Percentiles rank a stretch among this genome's conserved stretches.
Evolutionary conservation across 225 moss, liverwort and hornwort species (phyloP).

Genomic region (Sphagnum tenellum): DNA sequence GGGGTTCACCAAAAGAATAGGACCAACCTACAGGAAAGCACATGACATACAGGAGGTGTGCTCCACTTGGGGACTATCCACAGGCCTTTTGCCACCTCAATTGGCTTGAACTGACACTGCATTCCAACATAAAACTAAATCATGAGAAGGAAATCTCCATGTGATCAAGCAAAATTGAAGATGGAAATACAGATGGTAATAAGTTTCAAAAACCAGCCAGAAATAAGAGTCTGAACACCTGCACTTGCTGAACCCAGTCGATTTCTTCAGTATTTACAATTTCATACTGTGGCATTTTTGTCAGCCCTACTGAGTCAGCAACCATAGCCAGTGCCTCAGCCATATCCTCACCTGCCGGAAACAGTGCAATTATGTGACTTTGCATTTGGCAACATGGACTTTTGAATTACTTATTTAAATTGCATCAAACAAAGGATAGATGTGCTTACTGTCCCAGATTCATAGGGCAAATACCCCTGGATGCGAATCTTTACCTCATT

Average conservation of each 20-base stretch:
- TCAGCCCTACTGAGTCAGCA: slow-evolving; percentile 73
- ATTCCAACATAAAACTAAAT: not conserved
- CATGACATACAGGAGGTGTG: slow-evolving; percentile 62
- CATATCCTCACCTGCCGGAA: slow-evolving; percentile 71
- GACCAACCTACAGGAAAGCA: slow-evolving; percentile 32
- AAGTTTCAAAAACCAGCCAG: not conserved
- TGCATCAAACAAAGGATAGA: not conserved
- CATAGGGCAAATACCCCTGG: not conserved
- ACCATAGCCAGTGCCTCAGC: slow-evolving; percentile 92
- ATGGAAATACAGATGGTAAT: not conserved
- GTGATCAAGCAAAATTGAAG: too few relatives aligned
- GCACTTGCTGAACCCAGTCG: slow-evolving; percentile 89
- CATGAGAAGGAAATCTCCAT: too few relatives aligned
- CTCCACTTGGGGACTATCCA: slow-evolving; percentile 97
- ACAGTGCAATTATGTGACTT: slow-evolving; percentile 77
- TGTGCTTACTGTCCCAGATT: too few relatives aligned
- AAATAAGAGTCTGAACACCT: slow-evolving; percentile 31
- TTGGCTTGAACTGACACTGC: slow-evolving; percentile 85
- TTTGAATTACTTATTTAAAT: slow-evolving; percentile 2
- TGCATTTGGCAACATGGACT: slow-evolving; percentile 28
- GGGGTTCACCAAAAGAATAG: slow-evolving; percentile 18
- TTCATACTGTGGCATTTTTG: slow-evolving; percentile 75
- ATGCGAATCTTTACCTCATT: slow-evolving; percentile 49
- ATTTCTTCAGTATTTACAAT: slow-evolving; percentile 66
- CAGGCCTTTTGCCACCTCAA: slow-evolving; percentile 74